These are phyloP conservation scores for Acacia acuminata DNA, from an alignment of 306 rosid species.

Conservation along the genomic window DNA sequence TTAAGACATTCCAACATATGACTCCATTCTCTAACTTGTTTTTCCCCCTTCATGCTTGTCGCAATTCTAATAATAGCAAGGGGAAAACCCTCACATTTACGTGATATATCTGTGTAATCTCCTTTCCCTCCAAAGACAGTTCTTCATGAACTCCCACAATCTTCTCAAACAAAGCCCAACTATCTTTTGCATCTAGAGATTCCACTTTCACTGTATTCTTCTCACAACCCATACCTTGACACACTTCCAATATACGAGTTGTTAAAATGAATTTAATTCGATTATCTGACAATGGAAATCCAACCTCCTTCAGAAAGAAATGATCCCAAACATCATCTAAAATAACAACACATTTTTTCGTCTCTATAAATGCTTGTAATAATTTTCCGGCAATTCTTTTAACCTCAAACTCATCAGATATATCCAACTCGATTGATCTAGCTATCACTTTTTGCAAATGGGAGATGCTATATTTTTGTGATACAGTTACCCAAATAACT, in stretches of 20 bases:
- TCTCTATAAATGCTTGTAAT: neutral
- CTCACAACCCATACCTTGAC: neutral
- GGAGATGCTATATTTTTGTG: too few species aligned
- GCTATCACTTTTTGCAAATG: neutral
- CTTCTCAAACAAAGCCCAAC: neutral
- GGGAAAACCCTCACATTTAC: neutral
- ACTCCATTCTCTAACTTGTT: neutral
- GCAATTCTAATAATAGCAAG: neutral
- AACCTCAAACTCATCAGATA: neutral
- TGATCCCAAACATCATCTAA: neutral
- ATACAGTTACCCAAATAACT: too few species aligned
- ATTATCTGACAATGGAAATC: neutral
- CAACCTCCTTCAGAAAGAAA: neutral
- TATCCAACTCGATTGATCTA: neutral
- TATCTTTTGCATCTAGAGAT: neutral
- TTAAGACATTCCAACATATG: neutral
- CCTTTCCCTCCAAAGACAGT: neutral
- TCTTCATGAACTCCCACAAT: neutral
- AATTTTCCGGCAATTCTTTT: neutral
- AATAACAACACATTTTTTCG: neutral
- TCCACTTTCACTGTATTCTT: neutral
- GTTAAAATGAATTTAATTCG: neutral
- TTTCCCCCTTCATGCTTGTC: neutral
- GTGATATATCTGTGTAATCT: neutral
- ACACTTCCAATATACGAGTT: neutral